Base-by-base conservation (phyloP, 2,329 filamentous ascomycete species). In the Aureobasidium sp. region DNA sequence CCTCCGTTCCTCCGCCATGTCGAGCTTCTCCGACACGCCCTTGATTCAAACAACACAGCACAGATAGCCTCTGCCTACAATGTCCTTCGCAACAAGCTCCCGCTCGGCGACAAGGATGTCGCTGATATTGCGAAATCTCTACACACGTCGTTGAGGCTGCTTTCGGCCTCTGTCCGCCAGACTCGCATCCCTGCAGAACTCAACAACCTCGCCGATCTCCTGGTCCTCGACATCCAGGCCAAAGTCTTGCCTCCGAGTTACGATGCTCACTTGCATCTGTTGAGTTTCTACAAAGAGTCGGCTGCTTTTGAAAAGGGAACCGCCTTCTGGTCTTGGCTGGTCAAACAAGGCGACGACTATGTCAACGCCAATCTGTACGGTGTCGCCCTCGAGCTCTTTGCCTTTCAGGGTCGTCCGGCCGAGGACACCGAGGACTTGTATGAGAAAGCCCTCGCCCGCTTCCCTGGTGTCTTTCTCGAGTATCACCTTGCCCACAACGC, bases 261-360 rank as follows among this genome's bases (percentile, higher is more conserved):
- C n/a, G 58, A 65, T 47, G 71, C 77, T 49, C 71, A 74, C 64
- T 63, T 79, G n/a, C 77, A 79, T 64, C 64, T 81, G 17, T 67
- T 82, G 33, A 71, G 72, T 33, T 73, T 77, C 46, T 77, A 75
- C 67, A 80, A 78, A 62, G 75, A 79, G 62, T 68, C 70, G 33
- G 69, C 70, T n/a, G 69, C 71, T 40, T 77, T 71, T 62, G 65
- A 71, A 4, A 65, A 70, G 47, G 76, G 73, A 5, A 64, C 67
- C 25, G 65, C 68, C 2, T 77, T 81, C 63, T 82, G 79, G 79
- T 64, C 69, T 21, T 81, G 78, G 78, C 69, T 81, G 15, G 64
- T 70, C 25, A 60, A 67, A 4, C 74, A 78, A 63, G 73, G 74
- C 49, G 73, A 78, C 19, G 66, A 69, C 5, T 73, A 73, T 53